Evolutionary conservation across 305 asterid genomes (phyloP).

Genomic region (Fraxinus latifolia): DNA sequence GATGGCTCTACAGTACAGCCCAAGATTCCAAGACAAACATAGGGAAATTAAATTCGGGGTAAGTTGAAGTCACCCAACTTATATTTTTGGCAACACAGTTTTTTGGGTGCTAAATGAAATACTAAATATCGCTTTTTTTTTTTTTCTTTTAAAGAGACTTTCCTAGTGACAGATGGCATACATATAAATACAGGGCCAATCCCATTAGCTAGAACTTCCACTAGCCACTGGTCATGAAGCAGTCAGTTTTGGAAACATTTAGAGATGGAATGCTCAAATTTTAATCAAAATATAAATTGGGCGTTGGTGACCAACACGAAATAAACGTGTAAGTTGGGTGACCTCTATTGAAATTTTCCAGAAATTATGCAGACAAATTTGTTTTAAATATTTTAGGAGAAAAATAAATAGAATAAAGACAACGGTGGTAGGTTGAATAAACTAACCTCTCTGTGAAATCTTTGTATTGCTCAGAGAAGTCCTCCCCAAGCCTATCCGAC

Average conservation of each 20-base stretch:
- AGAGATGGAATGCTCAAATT: not conserved
- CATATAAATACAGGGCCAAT: not conserved
- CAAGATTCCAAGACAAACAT: not conserved
- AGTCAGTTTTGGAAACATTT: not conserved
- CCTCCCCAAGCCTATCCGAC: slow-evolving; percentile 98
- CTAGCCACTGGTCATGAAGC: not conserved
- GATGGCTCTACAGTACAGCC: not conserved
- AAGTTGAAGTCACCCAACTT: not conserved
- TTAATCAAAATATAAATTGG: not conserved
- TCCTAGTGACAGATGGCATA: not conserved
- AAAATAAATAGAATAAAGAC: not conserved
- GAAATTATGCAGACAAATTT: not conserved
- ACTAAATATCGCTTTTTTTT: not conserved
- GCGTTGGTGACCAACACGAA: not conserved
- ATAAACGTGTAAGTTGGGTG: not conserved
- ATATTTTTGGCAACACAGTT: not conserved
- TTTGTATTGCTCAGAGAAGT: slow-evolving; percentile 74
- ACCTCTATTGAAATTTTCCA: not conserved
- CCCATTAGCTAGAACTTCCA: not conserved
- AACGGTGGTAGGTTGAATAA: slow-evolving; percentile 12
- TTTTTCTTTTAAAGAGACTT: not conserved
- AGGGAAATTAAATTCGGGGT: not conserved
- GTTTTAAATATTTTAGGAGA: not conserved
- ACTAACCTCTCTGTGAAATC: slow-evolving; percentile 79
- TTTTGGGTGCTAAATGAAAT: not conserved